Conservation (phyloP, 2,329 filamentous ascomycete genomes). For the Xylariaceae sp. region DNA sequence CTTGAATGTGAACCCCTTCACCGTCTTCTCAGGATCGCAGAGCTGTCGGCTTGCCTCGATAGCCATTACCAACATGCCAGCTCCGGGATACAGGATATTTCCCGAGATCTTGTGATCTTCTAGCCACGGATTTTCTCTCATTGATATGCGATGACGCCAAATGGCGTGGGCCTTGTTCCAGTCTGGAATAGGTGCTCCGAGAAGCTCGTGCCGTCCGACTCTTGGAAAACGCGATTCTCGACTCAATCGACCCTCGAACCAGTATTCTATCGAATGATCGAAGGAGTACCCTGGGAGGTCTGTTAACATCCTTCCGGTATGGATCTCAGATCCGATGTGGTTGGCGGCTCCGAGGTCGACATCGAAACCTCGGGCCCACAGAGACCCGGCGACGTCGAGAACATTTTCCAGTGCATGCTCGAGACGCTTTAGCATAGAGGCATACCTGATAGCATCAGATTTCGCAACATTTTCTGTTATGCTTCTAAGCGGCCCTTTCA, state of each 20-base stretch:
- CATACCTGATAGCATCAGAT: constrained; percentile 5
- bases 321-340: neutral
- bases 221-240: constrained; percentile 12
- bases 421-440: constrained; percentile 9
- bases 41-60: constrained; percentile 23
- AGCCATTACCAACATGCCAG: constrained; percentile 25
- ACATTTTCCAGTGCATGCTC: constrained; percentile 8
- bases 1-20: constrained; percentile 13
- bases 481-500: constrained; percentile 25
- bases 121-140: constrained; percentile 24
- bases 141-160: constrained; percentile 21
- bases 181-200: constrained; percentile 18
- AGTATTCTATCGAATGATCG: constrained; percentile 19
- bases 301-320: constrained; percentile 7
- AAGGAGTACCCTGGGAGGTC: constrained; percentile 22
- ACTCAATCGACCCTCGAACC: constrained; percentile 21
- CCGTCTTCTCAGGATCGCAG: constrained; percentile 5
- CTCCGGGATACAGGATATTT: constrained; percentile 25
- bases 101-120: constrained; percentile 22
- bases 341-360: constrained; percentile 6
- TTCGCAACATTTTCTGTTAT: constrained; percentile 3
- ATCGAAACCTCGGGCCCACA: constrained; percentile 11
- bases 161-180: constrained; percentile 18
- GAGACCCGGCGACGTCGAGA: constrained; percentile 8
- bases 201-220: constrained; percentile 18